phyloP scores from a whole-genome alignment of 352 stramenopile species.

The Phytophthora macrochlamydospora region DNA sequence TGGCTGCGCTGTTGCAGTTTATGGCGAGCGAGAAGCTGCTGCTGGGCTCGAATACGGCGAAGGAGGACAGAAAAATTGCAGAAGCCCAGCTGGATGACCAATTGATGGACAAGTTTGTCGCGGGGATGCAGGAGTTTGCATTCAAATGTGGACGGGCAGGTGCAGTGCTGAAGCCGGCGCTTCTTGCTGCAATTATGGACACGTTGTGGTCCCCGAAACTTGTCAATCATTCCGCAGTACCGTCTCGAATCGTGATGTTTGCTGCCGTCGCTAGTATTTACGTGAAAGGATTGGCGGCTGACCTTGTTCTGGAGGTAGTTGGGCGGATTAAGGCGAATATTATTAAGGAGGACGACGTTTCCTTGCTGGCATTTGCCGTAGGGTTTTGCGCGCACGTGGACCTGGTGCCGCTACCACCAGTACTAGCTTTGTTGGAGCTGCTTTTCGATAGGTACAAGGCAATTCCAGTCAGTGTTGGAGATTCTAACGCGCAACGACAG shows the following conservation, averaged over 20 bases:
- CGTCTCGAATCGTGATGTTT: constrained; percentile 38
- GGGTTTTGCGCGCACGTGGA: constrained; percentile 51
- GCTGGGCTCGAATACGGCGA: not conserved
- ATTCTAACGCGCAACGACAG: constrained; percentile 1
- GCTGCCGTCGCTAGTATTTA: constrained; percentile 37
- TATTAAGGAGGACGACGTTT: not conserved
- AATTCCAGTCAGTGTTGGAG: not conserved
- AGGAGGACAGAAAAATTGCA: constrained; percentile 6
- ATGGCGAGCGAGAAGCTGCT: constrained; percentile 31
- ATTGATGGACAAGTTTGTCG: constrained; percentile 69
- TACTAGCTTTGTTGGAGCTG: constrained; percentile 33
- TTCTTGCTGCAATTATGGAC: constrained; percentile 28
- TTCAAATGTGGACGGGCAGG: constrained; percentile 53
- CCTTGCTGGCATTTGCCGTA: constrained; percentile 36
- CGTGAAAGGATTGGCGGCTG: constrained; percentile 46
- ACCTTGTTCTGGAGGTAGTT: constrained; percentile 31
- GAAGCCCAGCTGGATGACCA: constrained; percentile 47
- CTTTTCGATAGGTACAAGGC: constrained; percentile 34
- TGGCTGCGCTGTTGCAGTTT: constrained; percentile 39
- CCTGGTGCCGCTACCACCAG: constrained; percentile 33
- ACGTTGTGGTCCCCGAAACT: not conserved
- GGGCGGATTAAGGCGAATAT: not conserved
- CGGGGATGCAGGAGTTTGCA: constrained; percentile 53
- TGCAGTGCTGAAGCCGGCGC: constrained; percentile 27
- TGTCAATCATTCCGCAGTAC: not conserved